Evolutionary conservation across 1,139 yeast species (phyloP).

Genomic region (Scheffersomyces illinoinensis): DNA sequence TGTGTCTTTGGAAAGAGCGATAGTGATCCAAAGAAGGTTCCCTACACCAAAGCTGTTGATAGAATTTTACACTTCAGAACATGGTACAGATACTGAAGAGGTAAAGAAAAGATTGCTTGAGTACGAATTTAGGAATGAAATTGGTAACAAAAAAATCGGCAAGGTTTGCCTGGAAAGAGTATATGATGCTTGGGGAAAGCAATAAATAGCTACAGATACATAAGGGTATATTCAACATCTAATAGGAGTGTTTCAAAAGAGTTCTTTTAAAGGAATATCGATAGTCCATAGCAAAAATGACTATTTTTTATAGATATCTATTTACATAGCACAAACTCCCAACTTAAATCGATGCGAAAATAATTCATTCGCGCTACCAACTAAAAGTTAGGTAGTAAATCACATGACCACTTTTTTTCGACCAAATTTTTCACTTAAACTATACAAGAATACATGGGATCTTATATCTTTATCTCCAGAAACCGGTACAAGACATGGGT

Average conservation of each 20-base stretch:
- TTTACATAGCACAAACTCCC: too few species aligned
- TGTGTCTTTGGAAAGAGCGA: conserved; percentile 80
- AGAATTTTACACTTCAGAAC: conserved; percentile 27
- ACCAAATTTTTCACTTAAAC: background rate
- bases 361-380: background rate
- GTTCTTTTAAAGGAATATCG: too few species aligned
- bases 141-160: conserved; percentile 64
- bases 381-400: background rate
- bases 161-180: conserved; percentile 60
- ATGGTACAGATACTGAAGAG: conserved; percentile 12
- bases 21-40: conserved; percentile 65
- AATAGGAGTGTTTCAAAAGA: too few species aligned
- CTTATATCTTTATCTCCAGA: conserved; percentile 7
- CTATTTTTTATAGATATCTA: too few species aligned
- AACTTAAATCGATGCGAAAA: too few species aligned
- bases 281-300: too few species aligned
- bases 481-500: conserved; percentile 40
- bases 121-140: conserved; percentile 48
- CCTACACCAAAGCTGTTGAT: conserved; percentile 62
- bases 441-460: background rate
- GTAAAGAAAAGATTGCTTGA: conserved; percentile 45
- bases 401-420: background rate
- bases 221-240: too few species aligned
- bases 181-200: conserved; percentile 60
- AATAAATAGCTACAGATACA: background rate